A percentile compares a stretch with the other conserved stretches of the same genome.
These are phyloP conservation scores for Aspergillus nanangensis DNA, from an alignment of 495 filamentous ascomycete species.

Conservation along the genomic window DNA sequence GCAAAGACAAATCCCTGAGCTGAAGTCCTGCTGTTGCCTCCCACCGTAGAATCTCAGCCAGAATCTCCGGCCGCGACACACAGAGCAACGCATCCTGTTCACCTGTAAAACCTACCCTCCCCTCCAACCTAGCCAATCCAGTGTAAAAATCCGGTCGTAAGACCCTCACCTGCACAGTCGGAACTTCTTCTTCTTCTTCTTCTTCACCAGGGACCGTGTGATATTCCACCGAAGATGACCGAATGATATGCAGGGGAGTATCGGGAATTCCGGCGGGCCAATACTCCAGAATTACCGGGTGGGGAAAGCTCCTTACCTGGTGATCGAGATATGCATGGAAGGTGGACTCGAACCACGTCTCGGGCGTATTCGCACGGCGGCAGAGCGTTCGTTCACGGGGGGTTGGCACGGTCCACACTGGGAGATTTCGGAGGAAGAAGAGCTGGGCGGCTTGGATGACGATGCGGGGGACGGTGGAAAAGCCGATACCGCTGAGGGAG, in stretches of 20 bases:
- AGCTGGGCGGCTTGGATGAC: neutral
- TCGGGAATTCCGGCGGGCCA: neutral
- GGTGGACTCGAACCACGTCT: neutral
- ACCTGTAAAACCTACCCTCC: too few relatives aligned
- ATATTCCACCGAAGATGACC: neutral
- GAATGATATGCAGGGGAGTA: neutral
- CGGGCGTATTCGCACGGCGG: neutral
- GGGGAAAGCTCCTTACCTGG: neutral
- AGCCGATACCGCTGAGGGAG: neutral
- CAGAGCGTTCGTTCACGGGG: neutral
- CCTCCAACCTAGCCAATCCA: neutral
- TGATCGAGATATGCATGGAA: conserved; percentile 4
- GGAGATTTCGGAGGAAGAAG: neutral
- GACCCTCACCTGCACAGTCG: neutral
- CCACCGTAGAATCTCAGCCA: neutral
- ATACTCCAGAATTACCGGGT: neutral
- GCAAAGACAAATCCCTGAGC: neutral
- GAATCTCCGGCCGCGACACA: neutral
- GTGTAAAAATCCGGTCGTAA: conserved; percentile 5
- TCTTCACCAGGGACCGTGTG: too few relatives aligned
- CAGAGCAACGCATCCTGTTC: neutral
- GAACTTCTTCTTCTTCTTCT: neutral
- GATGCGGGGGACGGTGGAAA: conserved; percentile 4
- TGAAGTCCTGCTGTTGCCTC: neutral
- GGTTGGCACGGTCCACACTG: neutral